Conservation (phyloP, 2,329 filamentous ascomycete genomes). For the Parastagonospora avenae region DNA sequence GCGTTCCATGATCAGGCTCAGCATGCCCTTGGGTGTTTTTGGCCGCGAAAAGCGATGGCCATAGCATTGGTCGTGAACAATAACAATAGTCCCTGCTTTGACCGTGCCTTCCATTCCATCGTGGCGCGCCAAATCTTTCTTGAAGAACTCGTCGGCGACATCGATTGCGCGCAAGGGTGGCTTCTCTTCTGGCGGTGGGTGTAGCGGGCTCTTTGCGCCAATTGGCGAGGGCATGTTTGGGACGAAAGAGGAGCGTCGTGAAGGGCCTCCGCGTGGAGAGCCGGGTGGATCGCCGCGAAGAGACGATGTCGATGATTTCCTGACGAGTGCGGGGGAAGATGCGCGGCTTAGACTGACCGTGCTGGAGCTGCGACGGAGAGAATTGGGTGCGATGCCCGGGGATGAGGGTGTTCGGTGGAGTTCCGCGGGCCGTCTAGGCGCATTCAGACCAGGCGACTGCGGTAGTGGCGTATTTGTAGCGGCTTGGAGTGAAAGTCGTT, state of each 20-base stretch:
- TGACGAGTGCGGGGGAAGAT: constrained; percentile 47
- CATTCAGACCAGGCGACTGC: constrained; percentile 34
- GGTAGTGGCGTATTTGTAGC: constrained; percentile 37
- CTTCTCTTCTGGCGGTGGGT: constrained; percentile 45
- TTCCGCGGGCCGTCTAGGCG: constrained; percentile 27
- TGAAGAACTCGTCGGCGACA: constrained; percentile 72
- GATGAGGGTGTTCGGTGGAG: constrained; percentile 33
- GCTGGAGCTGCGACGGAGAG: constrained; percentile 52
- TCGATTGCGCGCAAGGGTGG: constrained; percentile 57
- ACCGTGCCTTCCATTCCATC: constrained; percentile 50
- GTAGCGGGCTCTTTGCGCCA: constrained; percentile 48
- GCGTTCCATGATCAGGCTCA: constrained; percentile 87
- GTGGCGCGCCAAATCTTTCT: constrained; percentile 69
- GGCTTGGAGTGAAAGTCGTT: constrained; percentile 46
- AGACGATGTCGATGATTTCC: constrained; percentile 52
- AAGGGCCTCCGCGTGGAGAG: constrained; percentile 43
- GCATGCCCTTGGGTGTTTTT: constrained; percentile 70
- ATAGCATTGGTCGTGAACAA: constrained; percentile 93
- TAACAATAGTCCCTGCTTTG: constrained; percentile 70
- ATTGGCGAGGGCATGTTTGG: constrained; percentile 48
- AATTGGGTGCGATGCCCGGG: constrained; percentile 31
- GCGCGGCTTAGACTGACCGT: constrained; percentile 47
- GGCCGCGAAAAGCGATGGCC: constrained; percentile 89
- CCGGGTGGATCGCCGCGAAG: constrained; percentile 47
- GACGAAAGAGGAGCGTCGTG: constrained; percentile 52